A percentile compares a stretch with the other conserved stretches of the same genome.
Conservation (phyloP, 176 grass and related monocot species). For the Avena atlantica region DNA sequence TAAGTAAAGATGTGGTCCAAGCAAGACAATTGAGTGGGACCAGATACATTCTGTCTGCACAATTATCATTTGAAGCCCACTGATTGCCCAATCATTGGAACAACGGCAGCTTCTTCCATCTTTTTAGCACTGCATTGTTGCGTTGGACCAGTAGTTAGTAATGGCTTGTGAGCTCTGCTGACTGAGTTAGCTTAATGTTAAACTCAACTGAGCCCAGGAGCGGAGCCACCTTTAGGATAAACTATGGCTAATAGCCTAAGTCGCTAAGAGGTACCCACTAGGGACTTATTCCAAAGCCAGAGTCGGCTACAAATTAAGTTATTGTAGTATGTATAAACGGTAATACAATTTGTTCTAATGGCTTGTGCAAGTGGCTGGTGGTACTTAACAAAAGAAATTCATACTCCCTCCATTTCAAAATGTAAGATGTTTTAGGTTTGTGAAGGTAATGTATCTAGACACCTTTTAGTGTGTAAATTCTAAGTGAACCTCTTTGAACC, state of each 20-base stretch:
- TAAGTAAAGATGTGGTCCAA: constrained; percentile 38
- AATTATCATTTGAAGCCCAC: constrained; percentile 22
- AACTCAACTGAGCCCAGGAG: neutral
- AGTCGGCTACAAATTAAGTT: neutral
- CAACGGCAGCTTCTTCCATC: neutral
- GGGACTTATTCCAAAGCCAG: neutral
- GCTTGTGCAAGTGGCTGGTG: neutral
- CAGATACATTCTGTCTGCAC: neutral
- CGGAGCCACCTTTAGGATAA: neutral
- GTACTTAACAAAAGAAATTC: constrained; percentile 1
- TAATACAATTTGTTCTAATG: constrained; percentile 2
- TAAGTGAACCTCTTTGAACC: too few species aligned
- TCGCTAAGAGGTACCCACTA: neutral
- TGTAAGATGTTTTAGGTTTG: too few species aligned
- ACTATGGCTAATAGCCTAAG: neutral
- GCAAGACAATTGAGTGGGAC: constrained; percentile 16
- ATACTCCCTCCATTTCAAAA: neutral
- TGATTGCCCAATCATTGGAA: neutral
- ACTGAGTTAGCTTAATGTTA: constrained; percentile 14
- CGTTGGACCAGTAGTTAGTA: constrained; percentile 11
- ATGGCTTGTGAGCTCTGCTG: constrained; percentile 9
- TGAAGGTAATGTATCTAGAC: too few species aligned
- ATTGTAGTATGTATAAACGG: neutral
- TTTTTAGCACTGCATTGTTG: constrained; percentile 25
- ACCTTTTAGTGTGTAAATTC: too few species aligned